Base-by-base conservation (phyloP, 2,329 filamentous ascomycete species). In the Fusarium bactridioides region DNA sequence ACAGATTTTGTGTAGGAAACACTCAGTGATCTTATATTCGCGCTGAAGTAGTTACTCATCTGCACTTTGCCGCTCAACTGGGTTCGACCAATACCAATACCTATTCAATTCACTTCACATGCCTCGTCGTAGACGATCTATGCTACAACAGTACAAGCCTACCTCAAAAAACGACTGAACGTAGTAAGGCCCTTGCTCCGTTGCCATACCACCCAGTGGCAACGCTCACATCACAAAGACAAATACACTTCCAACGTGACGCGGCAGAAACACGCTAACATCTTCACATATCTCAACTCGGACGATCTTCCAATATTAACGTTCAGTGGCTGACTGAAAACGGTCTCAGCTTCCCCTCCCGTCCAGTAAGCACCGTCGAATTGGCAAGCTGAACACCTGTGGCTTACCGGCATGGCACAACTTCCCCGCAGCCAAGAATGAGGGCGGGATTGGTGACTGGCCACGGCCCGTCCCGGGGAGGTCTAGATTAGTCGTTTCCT, bases 301-400 rank as follows among this genome's bases (percentile, higher is more conserved):
- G 27, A 25, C 18, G 12, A 60, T 59, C 15, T 2, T 5, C 15
- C 25, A 21, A 31, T 38, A 45, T 21, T 6, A 19, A 5, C 5
- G 4, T 10, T 37, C 12, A 15, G 55, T 61, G 55, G 55, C 55
- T 61, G 37, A 31, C 43, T 64, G 55, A 44, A 63, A 31, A 33
- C 29, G 8, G 13, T 16, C 21, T 10, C 19, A 29, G 1, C 11
- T 21, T 31, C 1, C 6, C 21, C 13, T 48, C 23, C 19, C n/a
- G 18, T 41, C 53, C 35, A 40, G 13, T 48, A 5, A 56, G 12
- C 7, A 9, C 3, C 3, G 5, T 23, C 12, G 21, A 35, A 45
- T 56, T 31, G n/a, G 7, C 31, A 45, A 51, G 25, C 38, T 51
- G 51, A 67, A 23, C 7, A 3, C 13, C 2, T 33, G 21, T 23